Evolutionary conservation across 2,329 filamentous ascomycete genomes (phyloP).

Genomic region (Aspergillus fischeri): DNA sequence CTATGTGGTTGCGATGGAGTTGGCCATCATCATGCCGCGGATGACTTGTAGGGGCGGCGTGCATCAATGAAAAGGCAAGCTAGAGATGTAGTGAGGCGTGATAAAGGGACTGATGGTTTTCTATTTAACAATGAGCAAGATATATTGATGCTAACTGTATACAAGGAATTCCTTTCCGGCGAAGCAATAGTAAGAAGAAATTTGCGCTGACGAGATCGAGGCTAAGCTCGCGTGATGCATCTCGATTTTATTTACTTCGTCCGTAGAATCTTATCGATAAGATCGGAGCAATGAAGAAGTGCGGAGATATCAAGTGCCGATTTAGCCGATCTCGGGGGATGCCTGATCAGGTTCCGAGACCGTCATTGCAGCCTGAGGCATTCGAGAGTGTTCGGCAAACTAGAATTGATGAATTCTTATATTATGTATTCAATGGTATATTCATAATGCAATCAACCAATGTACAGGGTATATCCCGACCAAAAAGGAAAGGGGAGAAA

Average conservation of each 20-base stretch:
- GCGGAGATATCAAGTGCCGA: background rate
- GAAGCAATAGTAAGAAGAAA: background rate
- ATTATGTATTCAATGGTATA: background rate
- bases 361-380: background rate
- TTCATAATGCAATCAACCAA: background rate
- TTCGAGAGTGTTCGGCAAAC: background rate
- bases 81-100: background rate
- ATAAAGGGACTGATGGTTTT: background rate
- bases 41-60: background rate
- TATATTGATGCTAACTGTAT: background rate
- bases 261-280: background rate
- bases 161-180: background rate
- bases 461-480: background rate
- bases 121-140: background rate
- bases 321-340: background rate
- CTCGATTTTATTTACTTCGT: background rate
- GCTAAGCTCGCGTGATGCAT: background rate
- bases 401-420: background rate
- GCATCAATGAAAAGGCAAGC: background rate
- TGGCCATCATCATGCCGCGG: background rate
- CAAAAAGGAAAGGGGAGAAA: background rate
- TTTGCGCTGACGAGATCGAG: background rate
- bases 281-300: background rate
- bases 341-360: background rate
- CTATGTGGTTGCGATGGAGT: background rate